Conservation (phyloP, 2,329 filamentous ascomycete genomes). For the Pseudogymnoascus sp. region DNA sequence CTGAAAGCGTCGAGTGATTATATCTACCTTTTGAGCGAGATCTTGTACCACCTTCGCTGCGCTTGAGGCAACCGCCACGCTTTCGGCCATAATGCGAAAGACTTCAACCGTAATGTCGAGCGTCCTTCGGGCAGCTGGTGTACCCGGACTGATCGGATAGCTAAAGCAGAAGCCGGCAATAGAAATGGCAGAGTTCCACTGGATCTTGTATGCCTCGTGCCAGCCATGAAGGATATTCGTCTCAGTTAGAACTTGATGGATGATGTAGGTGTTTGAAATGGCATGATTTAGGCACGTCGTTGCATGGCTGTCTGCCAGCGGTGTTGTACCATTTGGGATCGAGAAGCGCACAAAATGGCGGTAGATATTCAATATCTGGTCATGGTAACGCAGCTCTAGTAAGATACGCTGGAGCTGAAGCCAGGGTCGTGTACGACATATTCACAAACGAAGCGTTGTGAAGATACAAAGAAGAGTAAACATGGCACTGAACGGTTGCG, state of each 20-base stretch:
- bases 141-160: constrained; percentile 27
- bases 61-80: constrained; percentile 28
- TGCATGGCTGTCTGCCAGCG: constrained; percentile 25
- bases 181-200: constrained; percentile 35
- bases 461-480: constrained; percentile 33
- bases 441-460: constrained; percentile 33
- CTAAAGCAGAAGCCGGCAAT: constrained; percentile 35
- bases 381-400: constrained; percentile 37
- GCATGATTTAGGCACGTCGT: constrained; percentile 28
- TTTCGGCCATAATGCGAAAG: constrained; percentile 24
- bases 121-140: constrained; percentile 25
- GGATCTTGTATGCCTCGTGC: constrained; percentile 35
- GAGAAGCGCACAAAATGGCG: constrained; percentile 34
- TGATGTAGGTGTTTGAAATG: constrained; percentile 31
- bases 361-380: constrained; percentile 31
- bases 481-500: constrained; percentile 33
- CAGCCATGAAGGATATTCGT: constrained; percentile 30
- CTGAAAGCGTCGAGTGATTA: not conserved
- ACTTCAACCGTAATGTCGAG: constrained; percentile 29
- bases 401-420: constrained; percentile 36
- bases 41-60: constrained; percentile 29
- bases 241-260: constrained; percentile 29
- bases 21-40: constrained; percentile 25
- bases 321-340: constrained; percentile 12
- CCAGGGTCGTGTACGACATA: constrained; percentile 32